phyloP scores from a whole-genome alignment of 805 yeast species.

The Kluyveromyces lactis region DNA sequence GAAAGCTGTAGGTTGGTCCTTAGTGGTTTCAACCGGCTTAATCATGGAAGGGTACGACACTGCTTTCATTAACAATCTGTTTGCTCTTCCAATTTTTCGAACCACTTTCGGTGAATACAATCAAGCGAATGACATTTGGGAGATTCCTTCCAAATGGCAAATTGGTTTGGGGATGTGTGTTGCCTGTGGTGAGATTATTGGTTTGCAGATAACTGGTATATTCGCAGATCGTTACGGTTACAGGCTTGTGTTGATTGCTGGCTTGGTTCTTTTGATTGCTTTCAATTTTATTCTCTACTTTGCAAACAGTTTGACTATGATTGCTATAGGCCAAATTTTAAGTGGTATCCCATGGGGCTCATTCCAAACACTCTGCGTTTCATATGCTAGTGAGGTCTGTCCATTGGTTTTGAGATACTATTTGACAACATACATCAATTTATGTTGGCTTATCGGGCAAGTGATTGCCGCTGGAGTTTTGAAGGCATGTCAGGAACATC shows the following conservation, averaged over 20 bases:
- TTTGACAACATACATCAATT: conserved; percentile 41
- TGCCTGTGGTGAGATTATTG: conserved; percentile 37
- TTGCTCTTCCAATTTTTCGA: conserved; percentile 38
- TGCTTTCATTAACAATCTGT: conserved; percentile 35
- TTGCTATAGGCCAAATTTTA: conserved; percentile 36
- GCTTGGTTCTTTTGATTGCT: conserved; percentile 27
- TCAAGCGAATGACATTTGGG: conserved; percentile 20
- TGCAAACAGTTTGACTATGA: conserved; percentile 32
- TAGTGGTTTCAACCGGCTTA: conserved; percentile 35
- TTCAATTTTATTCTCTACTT: conserved; percentile 42
- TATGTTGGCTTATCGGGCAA: conserved; percentile 53
- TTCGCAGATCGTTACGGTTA: conserved; percentile 40
- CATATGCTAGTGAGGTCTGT: conserved; percentile 52
- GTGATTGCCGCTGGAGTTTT: conserved; percentile 45
- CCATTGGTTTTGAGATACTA: conserved; percentile 44
- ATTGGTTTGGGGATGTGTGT: conserved; percentile 25
- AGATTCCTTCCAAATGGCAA: conserved; percentile 37
- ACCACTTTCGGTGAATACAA: conserved; percentile 33
- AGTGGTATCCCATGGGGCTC: conserved; percentile 48
- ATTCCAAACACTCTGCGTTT: conserved; percentile 43
- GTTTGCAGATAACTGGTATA: conserved; percentile 37
- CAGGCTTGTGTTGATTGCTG: conserved; percentile 31
- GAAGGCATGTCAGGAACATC: conserved; percentile 26
- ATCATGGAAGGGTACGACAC: conserved; percentile 45
- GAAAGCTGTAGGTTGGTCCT: conserved; percentile 40